Percentiles rank a stretch among this genome's conserved stretches.
These are phyloP conservation scores for Podila epicladia DNA, from an alignment of 192 early-diverging fungal species.

Conservation along the genomic window DNA sequence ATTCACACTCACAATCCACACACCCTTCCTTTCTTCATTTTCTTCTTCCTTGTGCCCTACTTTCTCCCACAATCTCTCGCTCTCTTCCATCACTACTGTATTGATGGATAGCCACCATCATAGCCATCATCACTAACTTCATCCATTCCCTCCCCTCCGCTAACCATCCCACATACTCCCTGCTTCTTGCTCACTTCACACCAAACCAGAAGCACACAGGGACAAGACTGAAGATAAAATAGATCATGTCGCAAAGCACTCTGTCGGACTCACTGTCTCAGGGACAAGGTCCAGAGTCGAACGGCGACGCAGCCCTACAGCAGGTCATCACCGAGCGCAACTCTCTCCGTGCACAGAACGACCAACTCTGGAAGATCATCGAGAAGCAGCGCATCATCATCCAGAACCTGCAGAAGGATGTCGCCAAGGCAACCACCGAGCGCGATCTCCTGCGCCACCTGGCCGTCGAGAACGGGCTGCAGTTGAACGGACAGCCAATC, in stretches of 20 bases:
- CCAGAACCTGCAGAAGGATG: conserved; percentile 81
- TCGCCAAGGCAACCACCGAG: conserved; percentile 42
- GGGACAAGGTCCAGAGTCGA: conserved; percentile 18
- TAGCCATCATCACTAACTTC: background rate
- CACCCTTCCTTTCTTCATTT: background rate
- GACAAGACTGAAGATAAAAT: background rate
- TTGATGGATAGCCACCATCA: too few relatives aligned
- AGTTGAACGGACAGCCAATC: conserved; percentile 8
- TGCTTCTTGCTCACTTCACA: background rate
- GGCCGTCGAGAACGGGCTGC: background rate
- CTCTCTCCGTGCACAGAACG: conserved; percentile 80
- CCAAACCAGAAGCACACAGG: background rate
- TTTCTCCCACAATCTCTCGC: background rate
- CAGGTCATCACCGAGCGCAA: conserved; percentile 69
- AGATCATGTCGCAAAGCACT: conserved; percentile 29
- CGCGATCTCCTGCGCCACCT: conserved; percentile 29
- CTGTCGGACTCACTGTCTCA: conserved; percentile 23
- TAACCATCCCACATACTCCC: background rate
- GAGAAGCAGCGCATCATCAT: conserved; percentile 91
- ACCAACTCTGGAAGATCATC: conserved; percentile 90
- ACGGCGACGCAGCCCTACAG: conserved; percentile 22
- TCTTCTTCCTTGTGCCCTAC: background rate
- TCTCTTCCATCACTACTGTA: too few relatives aligned
- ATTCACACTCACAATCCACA: background rate
- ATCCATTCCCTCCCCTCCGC: background rate